Evolutionary conservation across 2,329 filamentous ascomycete species (phyloP), one percentile per base, ranked within the genome.

Genomic region (Leptographium procerum): DNA sequence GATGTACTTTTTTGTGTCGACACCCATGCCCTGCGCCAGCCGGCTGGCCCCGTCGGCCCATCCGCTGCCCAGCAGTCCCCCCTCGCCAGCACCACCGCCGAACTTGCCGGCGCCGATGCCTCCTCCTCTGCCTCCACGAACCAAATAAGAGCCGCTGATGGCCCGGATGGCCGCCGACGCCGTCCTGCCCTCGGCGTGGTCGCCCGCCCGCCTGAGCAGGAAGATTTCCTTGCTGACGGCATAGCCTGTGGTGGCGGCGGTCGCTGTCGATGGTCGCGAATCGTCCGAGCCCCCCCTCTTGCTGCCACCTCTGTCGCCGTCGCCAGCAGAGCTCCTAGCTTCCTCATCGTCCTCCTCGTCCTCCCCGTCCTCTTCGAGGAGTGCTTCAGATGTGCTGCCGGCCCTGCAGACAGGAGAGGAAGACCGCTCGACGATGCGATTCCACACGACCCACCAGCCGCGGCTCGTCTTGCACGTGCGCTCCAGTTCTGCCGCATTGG

Each of bases 1-100:
- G 4, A 91, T 82, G 69, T 91, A 91, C 67, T 80, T 81, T 69
- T 84, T 79, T 33, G 87, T 89, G 73, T 91, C 88, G 36, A 91
- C 78, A 0, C 88, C 88, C 62, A 91, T 89, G 0, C 87, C 88
- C 66, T 88, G 84, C 0, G 81, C 83, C 63, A 90, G 69, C 58
- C 79, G 79, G 24, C 77, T 79, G 1, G 84, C 80, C 3, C 81
- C 82, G 28, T 79, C 80, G 51, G 77, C 65, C 76, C 81, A 73
- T 16, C 72, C 66, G 66, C 26, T 29, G n/a, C 36, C 29, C 24
- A 31, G 2, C n/a, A 14, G 10, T 9, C 68, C 56, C 16, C 29
- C 52, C 4, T 26, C 61, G 33, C 47, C 52, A 22, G 31, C 45
- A 6, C 22, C 43, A 8, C 55, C 56, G 26, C 45, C 71, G 69